These are phyloP conservation scores for Cystofilobasidium ferigula DNA, from an alignment of 768 basidiomycete species.

Conservation along the genomic window DNA sequence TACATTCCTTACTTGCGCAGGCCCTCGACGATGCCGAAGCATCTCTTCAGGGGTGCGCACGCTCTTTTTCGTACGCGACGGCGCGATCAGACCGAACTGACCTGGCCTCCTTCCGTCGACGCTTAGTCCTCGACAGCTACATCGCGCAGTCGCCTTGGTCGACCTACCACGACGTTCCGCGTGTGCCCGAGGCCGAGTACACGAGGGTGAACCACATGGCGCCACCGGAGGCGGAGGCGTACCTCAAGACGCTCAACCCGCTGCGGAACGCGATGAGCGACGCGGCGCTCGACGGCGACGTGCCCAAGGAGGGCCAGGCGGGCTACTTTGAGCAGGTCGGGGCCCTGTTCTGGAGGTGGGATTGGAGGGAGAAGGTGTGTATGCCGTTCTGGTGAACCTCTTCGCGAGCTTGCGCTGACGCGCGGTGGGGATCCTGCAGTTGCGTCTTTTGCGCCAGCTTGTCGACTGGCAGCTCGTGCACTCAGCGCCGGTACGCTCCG, in stretches of 20 bases:
- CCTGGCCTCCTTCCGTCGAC: neutral
- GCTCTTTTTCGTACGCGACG: neutral
- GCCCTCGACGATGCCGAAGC: neutral
- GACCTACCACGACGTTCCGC: constrained; percentile 8
- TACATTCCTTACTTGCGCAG: neutral
- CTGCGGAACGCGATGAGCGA: neutral
- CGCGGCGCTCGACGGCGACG: neutral
- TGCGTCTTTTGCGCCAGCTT: constrained; percentile 69
- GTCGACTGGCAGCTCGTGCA: constrained; percentile 73
- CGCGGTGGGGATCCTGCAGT: too few species aligned
- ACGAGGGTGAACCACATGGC: neutral
- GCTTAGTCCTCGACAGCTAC: constrained; percentile 15
- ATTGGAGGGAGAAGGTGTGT: constrained; percentile 20
- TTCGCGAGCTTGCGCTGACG: neutral
- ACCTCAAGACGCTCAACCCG: constrained; percentile 17
- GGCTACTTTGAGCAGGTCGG: constrained; percentile 7
- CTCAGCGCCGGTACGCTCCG: constrained; percentile 54
- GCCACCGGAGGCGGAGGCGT: neutral
- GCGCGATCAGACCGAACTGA: neutral
- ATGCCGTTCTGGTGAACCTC: neutral
- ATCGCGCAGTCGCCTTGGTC: constrained; percentile 6
- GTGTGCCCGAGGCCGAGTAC: neutral
- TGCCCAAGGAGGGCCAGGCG: neutral
- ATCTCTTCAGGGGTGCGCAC: constrained; percentile 8
- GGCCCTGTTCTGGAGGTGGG: constrained; percentile 12